These are phyloP conservation scores for Coemansia sp. DNA, from an alignment of 192 early-diverging fungal species.

Conservation along the genomic window DNA sequence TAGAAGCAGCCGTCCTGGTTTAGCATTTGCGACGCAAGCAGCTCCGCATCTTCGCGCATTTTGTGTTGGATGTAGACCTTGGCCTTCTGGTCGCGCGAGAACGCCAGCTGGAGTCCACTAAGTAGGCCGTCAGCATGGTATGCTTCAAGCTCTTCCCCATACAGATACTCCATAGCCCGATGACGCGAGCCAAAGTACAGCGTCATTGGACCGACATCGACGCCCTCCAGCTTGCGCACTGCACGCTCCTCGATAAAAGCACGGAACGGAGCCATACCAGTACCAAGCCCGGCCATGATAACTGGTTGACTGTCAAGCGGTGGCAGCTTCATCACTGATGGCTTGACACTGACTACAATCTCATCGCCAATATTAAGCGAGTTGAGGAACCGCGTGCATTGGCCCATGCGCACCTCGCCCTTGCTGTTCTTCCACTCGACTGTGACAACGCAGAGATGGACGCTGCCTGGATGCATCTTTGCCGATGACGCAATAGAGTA, in stretches of 20 bases:
- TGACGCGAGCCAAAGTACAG: slow-evolving; percentile 96
- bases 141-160: slow-evolving; percentile 95
- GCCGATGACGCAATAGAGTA: slow-evolving; percentile 97
- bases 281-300: slow-evolving; percentile 96
- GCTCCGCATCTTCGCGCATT: slow-evolving; percentile 80
- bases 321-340: slow-evolving; percentile 95
- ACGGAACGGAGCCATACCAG: slow-evolving; percentile 98
- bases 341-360: slow-evolving; percentile 89
- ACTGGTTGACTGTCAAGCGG: slow-evolving; percentile 77
- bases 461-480: slow-evolving; percentile 81
- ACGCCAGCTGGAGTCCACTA: slow-evolving; percentile 86
- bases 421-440: slow-evolving; percentile 80
- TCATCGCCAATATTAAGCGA: slow-evolving; percentile 64
- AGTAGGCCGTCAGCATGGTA: slow-evolving; percentile 87
- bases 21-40: slow-evolving; percentile 75
- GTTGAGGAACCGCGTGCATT: slow-evolving; percentile 88
- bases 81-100: slow-evolving; percentile 89
- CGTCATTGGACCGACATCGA: slow-evolving; percentile 87
- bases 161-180: slow-evolving; percentile 90
- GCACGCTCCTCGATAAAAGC: slow-evolving; percentile 95
- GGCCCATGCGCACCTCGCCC: slow-evolving; percentile 74
- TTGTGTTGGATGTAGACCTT: slow-evolving; percentile 98
- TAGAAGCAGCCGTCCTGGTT: slow-evolving; percentile 84
- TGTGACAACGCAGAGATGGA: slow-evolving; percentile 89
- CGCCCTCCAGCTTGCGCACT: slow-evolving; percentile 71